phyloP scores from a whole-genome alignment of 768 basidiomycete species.

The Gautieria morchelliformis region DNA sequence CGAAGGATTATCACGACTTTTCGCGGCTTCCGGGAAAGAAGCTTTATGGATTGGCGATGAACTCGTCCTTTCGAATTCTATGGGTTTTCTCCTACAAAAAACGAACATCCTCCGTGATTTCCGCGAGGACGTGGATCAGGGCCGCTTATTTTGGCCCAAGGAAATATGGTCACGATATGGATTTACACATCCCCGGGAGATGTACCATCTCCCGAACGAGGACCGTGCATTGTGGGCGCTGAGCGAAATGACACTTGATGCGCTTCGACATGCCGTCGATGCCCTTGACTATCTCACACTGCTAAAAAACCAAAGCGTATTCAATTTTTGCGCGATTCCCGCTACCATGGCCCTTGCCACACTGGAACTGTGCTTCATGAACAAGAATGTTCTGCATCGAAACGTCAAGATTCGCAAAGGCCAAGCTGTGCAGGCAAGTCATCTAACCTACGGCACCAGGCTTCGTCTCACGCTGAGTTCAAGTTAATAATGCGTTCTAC shows the following conservation, averaged over 20 bases:
- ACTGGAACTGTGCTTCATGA: slow-evolving; percentile 88
- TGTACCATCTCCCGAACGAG: slow-evolving; percentile 47
- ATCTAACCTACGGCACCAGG: neutral
- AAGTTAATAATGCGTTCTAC: slow-evolving; percentile 89
- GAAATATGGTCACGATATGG: slow-evolving; percentile 84
- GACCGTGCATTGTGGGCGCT: slow-evolving; percentile 71
- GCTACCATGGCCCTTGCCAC: slow-evolving; percentile 95
- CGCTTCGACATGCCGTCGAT: slow-evolving; percentile 74
- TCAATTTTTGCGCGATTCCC: slow-evolving; percentile 94
- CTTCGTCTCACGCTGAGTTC: neutral
- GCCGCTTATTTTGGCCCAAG: slow-evolving; percentile 87
- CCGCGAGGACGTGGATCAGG: slow-evolving; percentile 80
- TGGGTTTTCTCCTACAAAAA: slow-evolving; percentile 95
- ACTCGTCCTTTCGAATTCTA: slow-evolving; percentile 82
- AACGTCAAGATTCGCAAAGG: slow-evolving; percentile 97
- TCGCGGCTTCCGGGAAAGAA: slow-evolving; percentile 81
- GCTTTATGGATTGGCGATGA: slow-evolving; percentile 61
- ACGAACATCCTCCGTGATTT: slow-evolving; percentile 97
- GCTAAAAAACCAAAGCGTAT: slow-evolving; percentile 83
- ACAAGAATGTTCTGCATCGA: slow-evolving; percentile 69
- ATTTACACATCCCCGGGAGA: slow-evolving; percentile 61
- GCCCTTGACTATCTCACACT: slow-evolving; percentile 83
- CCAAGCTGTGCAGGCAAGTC: slow-evolving; percentile 67
- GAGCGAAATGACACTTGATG: slow-evolving; percentile 85
- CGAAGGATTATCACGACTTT: slow-evolving; percentile 85